Percentiles rank a stretch among this genome's conserved stretches.
Conservation (phyloP, 2,329 filamentous ascomycete species). For the Cytospora piceae region DNA sequence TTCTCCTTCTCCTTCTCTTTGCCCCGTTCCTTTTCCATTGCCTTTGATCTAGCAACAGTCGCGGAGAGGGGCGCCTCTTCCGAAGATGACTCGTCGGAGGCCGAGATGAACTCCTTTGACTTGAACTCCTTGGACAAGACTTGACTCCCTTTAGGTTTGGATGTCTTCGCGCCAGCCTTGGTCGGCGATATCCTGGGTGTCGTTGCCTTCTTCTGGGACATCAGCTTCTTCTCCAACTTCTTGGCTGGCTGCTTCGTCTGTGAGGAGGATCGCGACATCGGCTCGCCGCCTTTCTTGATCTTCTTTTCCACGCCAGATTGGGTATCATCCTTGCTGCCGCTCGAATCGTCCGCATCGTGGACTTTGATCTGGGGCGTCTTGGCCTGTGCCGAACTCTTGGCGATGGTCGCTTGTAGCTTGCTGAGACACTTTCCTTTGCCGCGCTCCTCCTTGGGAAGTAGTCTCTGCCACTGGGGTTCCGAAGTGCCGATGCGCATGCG, state of each 20-base stretch:
- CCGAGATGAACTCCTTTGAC: conserved; percentile 60
- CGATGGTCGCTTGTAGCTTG: conserved; percentile 62
- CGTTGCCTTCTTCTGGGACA: conserved; percentile 45
- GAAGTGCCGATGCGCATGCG: conserved; percentile 58
- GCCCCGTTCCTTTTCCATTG: conserved; percentile 18
- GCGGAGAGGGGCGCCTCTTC: conserved; percentile 51
- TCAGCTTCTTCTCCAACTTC: conserved; percentile 60
- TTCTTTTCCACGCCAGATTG: conserved; percentile 39
- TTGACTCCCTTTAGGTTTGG: conserved; percentile 46
- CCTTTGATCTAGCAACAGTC: conserved; percentile 38
- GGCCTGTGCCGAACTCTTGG: conserved; percentile 53
- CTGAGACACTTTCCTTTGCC: conserved; percentile 65
- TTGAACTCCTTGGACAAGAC: conserved; percentile 54
- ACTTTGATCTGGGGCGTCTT: conserved; percentile 56
- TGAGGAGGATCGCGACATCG: conserved; percentile 55
- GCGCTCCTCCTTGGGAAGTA: conserved; percentile 61
- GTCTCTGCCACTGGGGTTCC: conserved; percentile 63
- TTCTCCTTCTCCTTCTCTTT: conserved; percentile 27
- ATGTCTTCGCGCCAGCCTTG: conserved; percentile 42
- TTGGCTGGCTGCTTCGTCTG: conserved; percentile 56
- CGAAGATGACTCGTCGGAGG: conserved; percentile 56
- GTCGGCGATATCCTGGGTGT: conserved; percentile 45
- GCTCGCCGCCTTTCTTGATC: conserved; percentile 44
- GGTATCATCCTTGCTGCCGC: conserved; percentile 44
- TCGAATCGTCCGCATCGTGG: conserved; percentile 55